Conservation (phyloP, 2,329 filamentous ascomycete genomes). For the Macrophomina pseudophaseolina region DNA sequence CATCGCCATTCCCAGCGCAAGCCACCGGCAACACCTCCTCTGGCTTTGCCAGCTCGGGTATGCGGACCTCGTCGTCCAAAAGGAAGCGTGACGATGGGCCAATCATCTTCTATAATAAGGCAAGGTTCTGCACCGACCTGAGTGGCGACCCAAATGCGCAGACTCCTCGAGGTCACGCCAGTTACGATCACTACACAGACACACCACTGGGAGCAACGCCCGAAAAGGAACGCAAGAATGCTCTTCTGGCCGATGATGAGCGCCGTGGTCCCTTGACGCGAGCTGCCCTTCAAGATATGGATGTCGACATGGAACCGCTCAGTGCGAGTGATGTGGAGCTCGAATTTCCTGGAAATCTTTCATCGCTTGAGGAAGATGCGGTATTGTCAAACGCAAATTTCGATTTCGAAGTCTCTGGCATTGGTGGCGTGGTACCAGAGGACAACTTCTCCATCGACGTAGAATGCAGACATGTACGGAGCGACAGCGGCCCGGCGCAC, state of each 20-base stretch:
- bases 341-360: not conserved
- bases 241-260: not conserved
- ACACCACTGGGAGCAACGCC: slow-evolving; percentile 10
- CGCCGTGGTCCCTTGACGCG: slow-evolving; percentile 7
- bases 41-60: slow-evolving; percentile 52
- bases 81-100: slow-evolving; percentile 70
- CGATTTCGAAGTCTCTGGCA: slow-evolving; percentile 57
- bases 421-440: slow-evolving; percentile 65
- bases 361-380: not conserved
- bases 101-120: slow-evolving; percentile 79
- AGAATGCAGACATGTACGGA: slow-evolving; percentile 28
- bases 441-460: slow-evolving; percentile 62
- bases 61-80: slow-evolving; percentile 51
- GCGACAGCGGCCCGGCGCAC: not conserved
- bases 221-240: not conserved
- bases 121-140: slow-evolving; percentile 80
- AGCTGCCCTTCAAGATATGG: slow-evolving; percentile 15
- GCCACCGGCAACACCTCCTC: slow-evolving; percentile 46
- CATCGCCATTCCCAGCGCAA: slow-evolving; percentile 36
- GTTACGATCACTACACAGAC: not conserved
- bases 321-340: not conserved
- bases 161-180: slow-evolving; percentile 29
- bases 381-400: not conserved
- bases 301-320: not conserved
- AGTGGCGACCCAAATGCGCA: slow-evolving; percentile 62